Evolutionary conservation across 345 rosid genomes (phyloP).

Genomic region (Brassica carinata): DNA sequence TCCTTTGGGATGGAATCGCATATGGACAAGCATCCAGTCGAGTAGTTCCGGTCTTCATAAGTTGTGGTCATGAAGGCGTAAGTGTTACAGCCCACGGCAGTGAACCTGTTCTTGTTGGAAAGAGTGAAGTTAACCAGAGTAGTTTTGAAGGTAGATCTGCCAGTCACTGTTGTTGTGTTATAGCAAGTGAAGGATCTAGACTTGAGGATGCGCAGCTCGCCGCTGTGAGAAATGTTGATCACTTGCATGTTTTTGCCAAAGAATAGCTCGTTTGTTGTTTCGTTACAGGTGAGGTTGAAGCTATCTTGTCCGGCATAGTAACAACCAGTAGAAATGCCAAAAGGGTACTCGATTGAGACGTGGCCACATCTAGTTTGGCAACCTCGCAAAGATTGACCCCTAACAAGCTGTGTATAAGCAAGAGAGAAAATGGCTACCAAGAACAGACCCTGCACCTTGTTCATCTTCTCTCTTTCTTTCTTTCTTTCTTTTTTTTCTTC

Average conservation of each 20-base stretch:
- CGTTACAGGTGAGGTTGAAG: conserved; percentile 32
- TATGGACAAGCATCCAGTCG: conserved; percentile 9
- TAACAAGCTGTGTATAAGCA: not conserved
- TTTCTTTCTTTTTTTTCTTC: no score
- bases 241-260: not conserved
- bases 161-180: not conserved
- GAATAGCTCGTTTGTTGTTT: not conserved
- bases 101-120: not conserved
- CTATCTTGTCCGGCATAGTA: conserved; percentile 3
- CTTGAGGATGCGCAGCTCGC: not conserved
- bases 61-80: not conserved
- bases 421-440: not conserved
- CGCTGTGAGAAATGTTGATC: not conserved
- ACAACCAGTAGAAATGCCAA: conserved; percentile 35
- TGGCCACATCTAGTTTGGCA: conserved; percentile 39
- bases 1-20: not conserved
- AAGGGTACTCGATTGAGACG: not conserved
- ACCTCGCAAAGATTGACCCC: not conserved
- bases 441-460: not conserved
- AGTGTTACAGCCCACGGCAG: conserved; percentile 42
- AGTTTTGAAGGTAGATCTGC: no score
- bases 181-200: not conserved
- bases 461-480: not conserved
- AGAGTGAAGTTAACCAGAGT: not conserved
- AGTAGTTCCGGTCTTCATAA: not conserved